Base-by-base conservation (phyloP, 2,329 filamentous ascomycete species). In the Cytospora paraplurivora region DNA sequence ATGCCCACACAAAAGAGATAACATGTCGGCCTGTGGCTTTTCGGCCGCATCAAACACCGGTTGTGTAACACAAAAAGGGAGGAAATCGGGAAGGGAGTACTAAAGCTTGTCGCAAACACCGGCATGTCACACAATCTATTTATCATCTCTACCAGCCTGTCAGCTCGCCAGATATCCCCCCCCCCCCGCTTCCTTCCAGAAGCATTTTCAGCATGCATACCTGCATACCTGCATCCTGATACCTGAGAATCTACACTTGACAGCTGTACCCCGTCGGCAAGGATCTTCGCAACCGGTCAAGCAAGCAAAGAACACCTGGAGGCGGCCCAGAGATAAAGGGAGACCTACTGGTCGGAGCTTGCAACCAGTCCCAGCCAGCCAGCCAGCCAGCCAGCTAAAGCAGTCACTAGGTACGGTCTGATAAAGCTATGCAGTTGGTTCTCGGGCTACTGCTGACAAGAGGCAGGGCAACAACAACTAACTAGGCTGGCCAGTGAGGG, bases 261-360 rank as follows among this genome's bases (percentile, higher is more conserved):
- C 32, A 44, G 27, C 32, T 32, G 27, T 49, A 38, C 47, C 47
- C 15, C n/a, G 35, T 37, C 21, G 47, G 59, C 59, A 55, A 55
- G 59, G 59, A 55, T 61, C 59, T 55, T 61, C 33, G 33, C 33
- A 38, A 56, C 59, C 59, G 59, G 59, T 61, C 51, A 61, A 53
- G 33, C 35, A 47, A 55, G 51, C 17, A 37, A 15, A 37, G 21
- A 47, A 37, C 27, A 27, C 27, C 27, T 27, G 27, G 38, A 33
- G 58, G 33, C 5, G 17, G 15, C 4, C 5, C 41, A 32, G 33
- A 49, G 19, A 61, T 51, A 61, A 50, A 61, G 55, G 58, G 21
- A 8, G 7, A 33, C 21, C 19, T n/a, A 19, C 34, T 52, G n/a
- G 10, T 49, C 15, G 17, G 55, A n/a, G 2, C 13, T 55, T 47